Conservation (phyloP, 768 basidiomycete genomes). For the Lentinula guzmanii region DNA sequence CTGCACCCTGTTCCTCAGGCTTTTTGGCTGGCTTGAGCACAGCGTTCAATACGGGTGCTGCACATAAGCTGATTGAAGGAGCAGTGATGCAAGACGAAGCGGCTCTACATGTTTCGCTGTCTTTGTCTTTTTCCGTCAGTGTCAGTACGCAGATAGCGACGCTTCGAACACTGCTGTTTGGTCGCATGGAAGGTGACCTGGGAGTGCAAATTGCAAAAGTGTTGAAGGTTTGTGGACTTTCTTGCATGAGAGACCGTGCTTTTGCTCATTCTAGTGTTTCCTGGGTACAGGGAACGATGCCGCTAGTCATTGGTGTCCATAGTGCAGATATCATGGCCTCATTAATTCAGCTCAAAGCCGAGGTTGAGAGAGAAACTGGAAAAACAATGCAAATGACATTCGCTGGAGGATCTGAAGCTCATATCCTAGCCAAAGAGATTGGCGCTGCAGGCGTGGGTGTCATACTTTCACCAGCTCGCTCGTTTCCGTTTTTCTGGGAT, state of each 20-base stretch:
- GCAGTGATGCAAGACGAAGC: slow-evolving; percentile 55
- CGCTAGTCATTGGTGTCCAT: slow-evolving; percentile 55
- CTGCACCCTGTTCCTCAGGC: slow-evolving; percentile 42
- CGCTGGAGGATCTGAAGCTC: slow-evolving; percentile 58
- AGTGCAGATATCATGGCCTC: slow-evolving; percentile 69
- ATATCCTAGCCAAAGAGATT: slow-evolving; percentile 68
- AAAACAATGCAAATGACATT: slow-evolving; percentile 43
- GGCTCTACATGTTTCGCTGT: slow-evolving; percentile 57
- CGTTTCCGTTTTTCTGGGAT: slow-evolving; percentile 71
- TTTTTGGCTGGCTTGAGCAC: slow-evolving; percentile 54
- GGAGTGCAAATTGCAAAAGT: slow-evolving; percentile 37
- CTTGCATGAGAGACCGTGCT: background rate
- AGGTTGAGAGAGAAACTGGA: slow-evolving; percentile 42
- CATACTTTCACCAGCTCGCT: slow-evolving; percentile 57
- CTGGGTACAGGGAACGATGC: slow-evolving; percentile 39
- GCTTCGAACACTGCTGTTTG: slow-evolving; percentile 44
- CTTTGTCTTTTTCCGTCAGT: slow-evolving; percentile 37
- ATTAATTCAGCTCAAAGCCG: slow-evolving; percentile 56
- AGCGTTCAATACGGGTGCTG: slow-evolving; percentile 50
- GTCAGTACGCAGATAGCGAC: slow-evolving; percentile 65
- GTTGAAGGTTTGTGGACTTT: slow-evolving; percentile 27
- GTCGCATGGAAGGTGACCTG: slow-evolving; percentile 31
- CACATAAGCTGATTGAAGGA: slow-evolving; percentile 49
- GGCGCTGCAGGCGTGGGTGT: slow-evolving; percentile 65
- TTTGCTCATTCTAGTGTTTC: background rate